These are phyloP conservation scores for Vishniacozyma victoriae DNA, from an alignment of 768 basidiomycete species.

Conservation along the genomic window DNA sequence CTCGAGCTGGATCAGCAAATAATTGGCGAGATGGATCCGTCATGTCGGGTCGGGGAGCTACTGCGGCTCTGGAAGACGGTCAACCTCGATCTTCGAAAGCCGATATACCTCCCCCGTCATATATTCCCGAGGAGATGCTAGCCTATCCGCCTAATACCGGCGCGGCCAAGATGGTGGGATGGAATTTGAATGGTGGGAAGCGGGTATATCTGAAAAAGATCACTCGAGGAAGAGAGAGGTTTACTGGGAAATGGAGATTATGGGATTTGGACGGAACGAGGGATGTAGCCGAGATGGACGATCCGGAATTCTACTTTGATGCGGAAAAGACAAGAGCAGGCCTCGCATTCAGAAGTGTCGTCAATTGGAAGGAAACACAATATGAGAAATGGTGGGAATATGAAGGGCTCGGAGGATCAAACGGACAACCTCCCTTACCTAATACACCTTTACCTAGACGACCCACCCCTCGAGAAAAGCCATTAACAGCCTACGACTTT, in stretches of 20 bases:
- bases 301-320: conserved; percentile 19
- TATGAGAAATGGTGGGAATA: conserved; percentile 33
- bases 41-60: conserved; percentile 20
- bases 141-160: conserved; percentile 35
- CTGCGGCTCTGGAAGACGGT: conserved; percentile 11
- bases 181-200: conserved; percentile 39
- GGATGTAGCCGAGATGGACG: conserved; percentile 42
- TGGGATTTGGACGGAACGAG: conserved; percentile 37
- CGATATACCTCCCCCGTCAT: conserved; percentile 18
- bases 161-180: conserved; percentile 36
- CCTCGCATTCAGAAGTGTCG: conserved; percentile 2
- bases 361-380: conserved; percentile 42
- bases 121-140: conserved; percentile 43
- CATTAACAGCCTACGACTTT: conserved; percentile 13
- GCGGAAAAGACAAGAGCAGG: conserved; percentile 1
- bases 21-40: conserved; percentile 16
- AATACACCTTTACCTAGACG: conserved; percentile 17
- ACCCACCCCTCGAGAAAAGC: conserved; percentile 16
- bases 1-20: conserved; percentile 18
- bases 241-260: conserved; percentile 43
- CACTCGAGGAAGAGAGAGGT: conserved; percentile 37
- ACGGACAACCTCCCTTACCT: conserved; percentile 30
- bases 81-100: conserved; percentile 1
- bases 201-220: conserved; percentile 30
- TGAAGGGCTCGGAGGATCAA: conserved; percentile 16